Percentiles rank a stretch among this genome's conserved stretches.
Evolutionary conservation across 306 rosid genomes (phyloP).

Genomic region (Lagenaria siceraria): DNA sequence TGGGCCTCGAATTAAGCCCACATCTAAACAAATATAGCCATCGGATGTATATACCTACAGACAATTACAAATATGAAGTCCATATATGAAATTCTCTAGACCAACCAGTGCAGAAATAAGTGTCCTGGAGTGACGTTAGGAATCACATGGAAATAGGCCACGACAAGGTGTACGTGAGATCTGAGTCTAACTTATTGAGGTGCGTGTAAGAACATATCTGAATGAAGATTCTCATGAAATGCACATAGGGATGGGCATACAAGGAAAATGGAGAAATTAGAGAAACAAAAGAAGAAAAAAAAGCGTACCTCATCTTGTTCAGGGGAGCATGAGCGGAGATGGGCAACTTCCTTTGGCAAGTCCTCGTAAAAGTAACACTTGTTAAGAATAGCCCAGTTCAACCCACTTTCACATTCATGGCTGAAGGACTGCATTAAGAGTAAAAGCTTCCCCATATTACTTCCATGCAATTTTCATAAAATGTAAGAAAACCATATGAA

Average conservation of each 20-base stretch:
- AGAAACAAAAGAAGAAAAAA: background rate
- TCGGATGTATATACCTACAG: constrained; percentile 74
- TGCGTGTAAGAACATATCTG: background rate
- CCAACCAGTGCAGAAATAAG: background rate
- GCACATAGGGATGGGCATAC: background rate
- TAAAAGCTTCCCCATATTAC: constrained; percentile 9
- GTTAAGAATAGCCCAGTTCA: constrained; percentile 52
- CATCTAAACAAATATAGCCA: constrained; percentile 50
- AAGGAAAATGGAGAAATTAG: background rate
- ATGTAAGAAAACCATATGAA: constrained; percentile 10
- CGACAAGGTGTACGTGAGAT: background rate
- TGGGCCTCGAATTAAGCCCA: constrained; percentile 56
- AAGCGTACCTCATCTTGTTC: constrained; percentile 75
- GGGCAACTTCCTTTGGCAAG: constrained; percentile 63
- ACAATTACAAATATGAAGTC: constrained; percentile 7
- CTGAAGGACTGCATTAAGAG: constrained; percentile 68
- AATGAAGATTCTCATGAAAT: background rate
- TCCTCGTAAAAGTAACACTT: constrained; percentile 75
- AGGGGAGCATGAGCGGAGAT: constrained; percentile 49
- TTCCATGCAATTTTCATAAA: background rate
- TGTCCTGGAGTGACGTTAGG: background rate
- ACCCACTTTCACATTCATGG: constrained; percentile 66
- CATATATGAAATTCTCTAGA: background rate
- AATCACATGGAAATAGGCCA: background rate
- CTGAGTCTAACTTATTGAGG: background rate